These are phyloP conservation scores for Luzula sylvatica DNA, from an alignment of 176 grass and related monocot species.

Conservation along the genomic window DNA sequence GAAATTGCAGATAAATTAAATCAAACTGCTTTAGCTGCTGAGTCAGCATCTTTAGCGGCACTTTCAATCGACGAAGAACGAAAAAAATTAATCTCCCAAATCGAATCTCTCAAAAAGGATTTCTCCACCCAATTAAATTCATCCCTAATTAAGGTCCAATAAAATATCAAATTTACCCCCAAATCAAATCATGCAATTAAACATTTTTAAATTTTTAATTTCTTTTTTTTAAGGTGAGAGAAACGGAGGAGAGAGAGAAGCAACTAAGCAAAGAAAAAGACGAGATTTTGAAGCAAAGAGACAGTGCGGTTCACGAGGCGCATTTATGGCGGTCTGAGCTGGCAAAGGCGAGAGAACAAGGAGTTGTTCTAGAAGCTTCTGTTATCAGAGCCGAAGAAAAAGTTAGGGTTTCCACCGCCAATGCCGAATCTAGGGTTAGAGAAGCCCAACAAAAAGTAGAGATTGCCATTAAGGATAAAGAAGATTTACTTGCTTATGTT, in stretches of 20 bases:
- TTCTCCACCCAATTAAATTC: conserved; percentile 45
- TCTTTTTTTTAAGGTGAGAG: conserved; percentile 43
- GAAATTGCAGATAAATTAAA: conserved; percentile 82
- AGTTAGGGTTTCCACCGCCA: conserved; percentile 49
- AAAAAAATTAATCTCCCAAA: conserved; percentile 44
- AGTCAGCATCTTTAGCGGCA: conserved; percentile 76
- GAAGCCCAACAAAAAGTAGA: conserved; percentile 53
- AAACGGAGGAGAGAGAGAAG: conserved; percentile 55
- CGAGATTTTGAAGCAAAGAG: conserved; percentile 53
- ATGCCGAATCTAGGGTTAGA: conserved; percentile 37
- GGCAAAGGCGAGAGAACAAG: conserved; percentile 93
- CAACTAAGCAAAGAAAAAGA: conserved; percentile 63
- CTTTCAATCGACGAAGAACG: conserved; percentile 84
- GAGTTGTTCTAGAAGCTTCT: conserved; percentile 85
- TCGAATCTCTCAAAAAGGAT: conserved; percentile 53
- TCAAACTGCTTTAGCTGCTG: conserved; percentile 73
- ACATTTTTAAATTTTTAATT: no score
- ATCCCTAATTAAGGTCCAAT: conserved; percentile 50
- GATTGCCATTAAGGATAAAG: conserved; percentile 53
- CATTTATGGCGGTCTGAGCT: conserved; percentile 76
- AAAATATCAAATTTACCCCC: no score
- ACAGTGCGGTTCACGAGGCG: conserved; percentile 83
- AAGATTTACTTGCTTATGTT: conserved; percentile 54
- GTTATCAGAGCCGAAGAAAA: conserved; percentile 90
- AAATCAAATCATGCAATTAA: conserved; percentile 6